phyloP scores from a whole-genome alignment of 306 rosid species.

The Acmispon strigosus region DNA sequence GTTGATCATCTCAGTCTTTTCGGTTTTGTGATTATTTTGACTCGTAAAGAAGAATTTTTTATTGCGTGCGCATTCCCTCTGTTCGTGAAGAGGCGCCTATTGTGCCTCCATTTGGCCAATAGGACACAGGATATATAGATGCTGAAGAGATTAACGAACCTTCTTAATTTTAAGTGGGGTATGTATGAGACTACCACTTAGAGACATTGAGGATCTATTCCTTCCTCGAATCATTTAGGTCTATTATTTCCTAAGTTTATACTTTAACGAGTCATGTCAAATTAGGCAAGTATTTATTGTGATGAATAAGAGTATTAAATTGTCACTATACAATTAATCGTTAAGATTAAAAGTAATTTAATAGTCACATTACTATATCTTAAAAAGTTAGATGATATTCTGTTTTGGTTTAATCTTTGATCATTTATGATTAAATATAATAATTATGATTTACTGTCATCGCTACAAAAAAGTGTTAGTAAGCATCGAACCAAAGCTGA shows the following conservation, averaged over 20 bases:
- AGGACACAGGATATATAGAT: constrained; percentile 4
- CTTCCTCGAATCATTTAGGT: constrained; percentile 33
- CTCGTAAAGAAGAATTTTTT: neutral
- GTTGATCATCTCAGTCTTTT: constrained; percentile 9
- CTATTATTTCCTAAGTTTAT: constrained; percentile 18
- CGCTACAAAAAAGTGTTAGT: no score
- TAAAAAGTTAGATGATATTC: no score
- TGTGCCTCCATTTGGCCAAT: constrained; percentile 10
- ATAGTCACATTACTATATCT: no score
- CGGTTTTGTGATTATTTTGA: constrained; percentile 17
- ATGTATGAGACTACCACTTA: constrained; percentile 30
- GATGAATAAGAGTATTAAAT: no score
- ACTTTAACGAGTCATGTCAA: neutral
- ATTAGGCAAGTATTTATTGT: no score
- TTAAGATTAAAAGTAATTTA: no score
- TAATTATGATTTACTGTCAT: no score
- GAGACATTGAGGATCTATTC: constrained; percentile 42
- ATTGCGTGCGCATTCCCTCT: constrained; percentile 18
- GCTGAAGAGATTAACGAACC: constrained; percentile 24
- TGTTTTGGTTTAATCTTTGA: no score
- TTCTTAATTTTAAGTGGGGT: constrained; percentile 34
- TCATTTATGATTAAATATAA: no score
- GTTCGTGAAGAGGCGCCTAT: constrained; percentile 36
- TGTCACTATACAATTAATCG: no score
- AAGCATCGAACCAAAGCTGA: no score